Percentiles rank a stretch among this genome's conserved stretches.
phyloP scores from a whole-genome alignment of 257 asterid genomes.

The Gynochthodes officinalis region DNA sequence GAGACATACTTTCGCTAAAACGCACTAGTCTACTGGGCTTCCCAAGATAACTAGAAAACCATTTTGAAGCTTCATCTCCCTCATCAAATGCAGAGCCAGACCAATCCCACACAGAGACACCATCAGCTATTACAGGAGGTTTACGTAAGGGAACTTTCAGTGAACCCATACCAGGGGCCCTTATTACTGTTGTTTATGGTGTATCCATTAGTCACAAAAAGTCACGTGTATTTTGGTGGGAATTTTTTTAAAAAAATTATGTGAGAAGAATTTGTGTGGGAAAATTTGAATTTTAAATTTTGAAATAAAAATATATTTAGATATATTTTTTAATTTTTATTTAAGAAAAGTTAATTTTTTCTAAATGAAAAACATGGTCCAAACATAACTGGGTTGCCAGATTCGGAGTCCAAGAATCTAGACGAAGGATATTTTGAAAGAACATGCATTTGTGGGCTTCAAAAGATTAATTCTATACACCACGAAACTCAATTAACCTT shows the following conservation, averaged over 20 bases:
- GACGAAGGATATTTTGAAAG: background rate
- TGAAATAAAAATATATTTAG: too few relatives aligned
- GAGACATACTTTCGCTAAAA: slow-evolving; percentile 50
- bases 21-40: slow-evolving; percentile 68
- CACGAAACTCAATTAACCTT: too few relatives aligned
- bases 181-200: slow-evolving; percentile 35
- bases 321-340: too few relatives aligned
- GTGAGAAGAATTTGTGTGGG: too few relatives aligned
- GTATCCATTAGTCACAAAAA: slow-evolving; percentile 15
- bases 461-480: too few relatives aligned
- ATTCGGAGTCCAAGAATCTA: background rate
- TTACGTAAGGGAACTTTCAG: slow-evolving; percentile 54
- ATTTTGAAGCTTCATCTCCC: slow-evolving; percentile 62
- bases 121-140: slow-evolving; percentile 38
- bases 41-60: slow-evolving; percentile 69
- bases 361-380: too few relatives aligned
- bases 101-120: slow-evolving; percentile 88
- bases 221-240: too few relatives aligned
- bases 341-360: too few relatives aligned
- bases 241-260: too few relatives aligned
- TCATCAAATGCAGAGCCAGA: slow-evolving; percentile 74
- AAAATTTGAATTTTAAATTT: too few relatives aligned
- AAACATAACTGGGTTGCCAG: too few relatives aligned
- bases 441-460: background rate
- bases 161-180: slow-evolving; percentile 61